These are phyloP conservation scores for Phytophthora idaei DNA, from an alignment of 352 stramenopile genomes.

Conservation along the genomic window DNA sequence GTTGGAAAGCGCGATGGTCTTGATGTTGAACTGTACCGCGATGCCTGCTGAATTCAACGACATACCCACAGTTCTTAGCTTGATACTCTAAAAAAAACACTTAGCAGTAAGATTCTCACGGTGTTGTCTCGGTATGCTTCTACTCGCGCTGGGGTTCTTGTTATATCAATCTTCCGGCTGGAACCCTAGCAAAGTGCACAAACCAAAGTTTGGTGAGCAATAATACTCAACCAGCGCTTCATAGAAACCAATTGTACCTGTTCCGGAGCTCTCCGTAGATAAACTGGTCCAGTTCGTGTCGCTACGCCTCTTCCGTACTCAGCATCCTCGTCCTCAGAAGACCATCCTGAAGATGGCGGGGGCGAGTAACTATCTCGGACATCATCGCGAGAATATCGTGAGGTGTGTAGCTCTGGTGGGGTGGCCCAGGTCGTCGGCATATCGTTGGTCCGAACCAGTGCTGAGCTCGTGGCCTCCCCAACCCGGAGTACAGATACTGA, in stretches of 20 bases:
- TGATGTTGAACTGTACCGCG: not conserved
- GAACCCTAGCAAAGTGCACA: not conserved
- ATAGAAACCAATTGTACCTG: slow-evolving; percentile 1
- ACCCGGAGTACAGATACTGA: not conserved
- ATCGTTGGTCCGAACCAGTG: not conserved
- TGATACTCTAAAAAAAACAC: not conserved
- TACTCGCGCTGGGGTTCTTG: not conserved
- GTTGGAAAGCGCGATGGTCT: not conserved
- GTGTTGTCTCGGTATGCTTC: slow-evolving; percentile 4
- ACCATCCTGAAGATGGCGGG: slow-evolving; percentile 8
- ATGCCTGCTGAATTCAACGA: slow-evolving; percentile 4
- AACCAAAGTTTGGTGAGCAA: not conserved
- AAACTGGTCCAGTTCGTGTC: not conserved
- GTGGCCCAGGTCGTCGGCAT: slow-evolving; percentile 20
- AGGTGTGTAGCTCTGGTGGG: not conserved
- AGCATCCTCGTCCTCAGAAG: slow-evolving; percentile 15
- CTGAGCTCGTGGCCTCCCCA: not conserved
- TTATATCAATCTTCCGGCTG: slow-evolving; percentile 2
- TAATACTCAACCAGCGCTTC: not conserved
- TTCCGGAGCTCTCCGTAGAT: not conserved
- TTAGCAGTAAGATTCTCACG: slow-evolving; percentile 8
- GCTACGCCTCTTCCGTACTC: slow-evolving; percentile 1
- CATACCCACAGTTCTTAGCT: slow-evolving; percentile 5
- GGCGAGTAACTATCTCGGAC: not conserved
- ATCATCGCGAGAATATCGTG: slow-evolving; percentile 1